A percentile compares a stretch with the other conserved stretches of the same genome.
phyloP scores from a whole-genome alignment of 2,329 filamentous ascomycete genomes.

The Pseudopyrenochaeta lycopersici region DNA sequence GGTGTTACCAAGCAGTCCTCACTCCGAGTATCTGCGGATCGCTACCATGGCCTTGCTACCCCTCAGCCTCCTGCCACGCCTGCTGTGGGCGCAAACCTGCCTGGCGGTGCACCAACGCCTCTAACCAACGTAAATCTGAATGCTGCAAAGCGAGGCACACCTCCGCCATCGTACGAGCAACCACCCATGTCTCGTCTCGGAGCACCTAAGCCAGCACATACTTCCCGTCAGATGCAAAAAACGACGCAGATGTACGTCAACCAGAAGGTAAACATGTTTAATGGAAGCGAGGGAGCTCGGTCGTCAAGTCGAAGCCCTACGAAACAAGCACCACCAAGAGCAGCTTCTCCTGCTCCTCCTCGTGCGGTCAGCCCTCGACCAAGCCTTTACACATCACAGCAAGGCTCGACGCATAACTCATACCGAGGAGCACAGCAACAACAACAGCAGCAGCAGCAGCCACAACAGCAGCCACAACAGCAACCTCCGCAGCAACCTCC shows the following conservation, averaged over 20 bases:
- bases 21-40: constrained; percentile 89
- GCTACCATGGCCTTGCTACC: constrained; percentile 91
- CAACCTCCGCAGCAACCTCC: constrained; percentile 14
- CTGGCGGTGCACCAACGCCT: constrained; percentile 55
- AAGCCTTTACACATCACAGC: constrained; percentile 51
- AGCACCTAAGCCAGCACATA: constrained; percentile 90
- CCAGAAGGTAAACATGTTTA: constrained; percentile 84
- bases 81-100: constrained; percentile 48
- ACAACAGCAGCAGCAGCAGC: constrained; percentile 9
- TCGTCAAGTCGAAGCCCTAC: constrained; percentile 65
- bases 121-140: constrained; percentile 57
- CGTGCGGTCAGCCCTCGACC: constrained; percentile 68
- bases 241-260: constrained; percentile 87
- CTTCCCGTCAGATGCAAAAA: constrained; percentile 93
- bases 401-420: constrained; percentile 20
- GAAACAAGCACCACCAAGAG: constrained; percentile 55
- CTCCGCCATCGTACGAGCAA: constrained; percentile 86
- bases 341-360: constrained; percentile 73
- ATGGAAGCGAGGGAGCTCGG: constrained; percentile 58
- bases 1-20: constrained; percentile 83
- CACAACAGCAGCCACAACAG: no score
- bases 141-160: constrained; percentile 74
- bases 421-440: constrained; percentile 12
- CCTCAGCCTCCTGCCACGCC: constrained; percentile 66
- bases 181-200: constrained; percentile 78